Base-by-base conservation (phyloP, 2,329 filamentous ascomycete species). In the Nigrograna mackinnonii region DNA sequence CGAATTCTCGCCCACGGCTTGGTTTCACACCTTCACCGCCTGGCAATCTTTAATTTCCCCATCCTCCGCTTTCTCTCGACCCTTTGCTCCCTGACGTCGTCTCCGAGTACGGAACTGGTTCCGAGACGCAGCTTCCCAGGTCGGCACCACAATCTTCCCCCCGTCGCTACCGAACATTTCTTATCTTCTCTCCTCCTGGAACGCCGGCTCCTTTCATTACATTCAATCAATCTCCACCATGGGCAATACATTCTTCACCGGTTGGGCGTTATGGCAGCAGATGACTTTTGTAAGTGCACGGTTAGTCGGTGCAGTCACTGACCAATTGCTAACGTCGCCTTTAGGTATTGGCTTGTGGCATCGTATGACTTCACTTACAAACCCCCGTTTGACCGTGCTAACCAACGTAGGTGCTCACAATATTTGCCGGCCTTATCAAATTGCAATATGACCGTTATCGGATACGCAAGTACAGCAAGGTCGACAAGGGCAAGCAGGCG, bases 211-310 rank as follows among this genome's bases (percentile, higher is more conserved):
- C 22, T 28, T 47, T 40, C 50, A 40, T 51, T 36, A 39, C 50
- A 54, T 58, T 54, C 50, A 49, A 44, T 36, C 46, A 39, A 54
- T 44, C 52, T 52, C 41, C 30, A 52, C 48, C 36, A 64, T 64
- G 46, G 57, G 54, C 47, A 61, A 64, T 17, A 47, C 46, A 26
- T 77, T 77, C 63, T 78, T 77, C 54, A 59, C 46, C 16, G 65
- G 51, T 37, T 95, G 90, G 91, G 74, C 80, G 55, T 73, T 94
- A 58, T 96, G 91, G 91, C 83, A 94, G 76, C 84, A 95, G 74
- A 85, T 96, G 84, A 88, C 85, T 39, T 89, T 95, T 73, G 91
- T 95, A 74, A 77, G 87, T 78, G 16, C 21, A 12, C 37, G 19
- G 18, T 30, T 14, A 18, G 34, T 19, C 11, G 12, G 22, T 18